Percentiles rank a stretch among this genome's conserved stretches.
Conservation (phyloP, 352 stramenopile genomes). For the Aphanomyces astaci region DNA sequence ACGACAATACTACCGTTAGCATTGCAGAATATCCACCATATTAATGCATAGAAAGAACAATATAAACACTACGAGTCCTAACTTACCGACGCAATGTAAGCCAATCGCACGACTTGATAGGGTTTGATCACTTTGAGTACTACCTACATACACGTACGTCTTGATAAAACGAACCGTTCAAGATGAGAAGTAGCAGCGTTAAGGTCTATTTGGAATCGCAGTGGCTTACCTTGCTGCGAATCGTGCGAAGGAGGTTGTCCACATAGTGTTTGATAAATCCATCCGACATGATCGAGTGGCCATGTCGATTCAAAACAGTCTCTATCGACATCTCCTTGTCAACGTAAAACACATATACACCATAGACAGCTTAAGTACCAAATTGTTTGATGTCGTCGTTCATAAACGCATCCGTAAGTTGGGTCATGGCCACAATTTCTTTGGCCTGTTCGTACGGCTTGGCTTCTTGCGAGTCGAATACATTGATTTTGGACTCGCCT, state of each 20-base stretch:
- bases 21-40: no score
- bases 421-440: constrained; percentile 93
- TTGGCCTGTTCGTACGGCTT: constrained; percentile 92
- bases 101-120: constrained; percentile 89
- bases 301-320: constrained; percentile 77
- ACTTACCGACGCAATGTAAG: constrained; percentile 68
- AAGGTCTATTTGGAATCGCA: no score
- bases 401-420: constrained; percentile 92
- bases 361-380: constrained; percentile 18
- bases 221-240: constrained; percentile 89
- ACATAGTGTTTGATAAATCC: constrained; percentile 94
- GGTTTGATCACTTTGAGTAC: constrained; percentile 90
- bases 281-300: constrained; percentile 89
- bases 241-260: constrained; percentile 89
- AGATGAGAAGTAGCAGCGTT: no score
- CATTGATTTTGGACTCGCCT: constrained; percentile 90
- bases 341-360: neutral
- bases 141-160: constrained; percentile 51
- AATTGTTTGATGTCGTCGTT: constrained; percentile 94
- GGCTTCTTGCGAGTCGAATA: constrained; percentile 91
- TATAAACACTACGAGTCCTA: no score
- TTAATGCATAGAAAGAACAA: no score
- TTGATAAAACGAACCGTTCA: no score
- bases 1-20: no score
- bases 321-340: constrained; percentile 30